Base-by-base conservation (phyloP, 2,329 filamentous ascomycete genomes). In the Venturia asperata region DNA sequence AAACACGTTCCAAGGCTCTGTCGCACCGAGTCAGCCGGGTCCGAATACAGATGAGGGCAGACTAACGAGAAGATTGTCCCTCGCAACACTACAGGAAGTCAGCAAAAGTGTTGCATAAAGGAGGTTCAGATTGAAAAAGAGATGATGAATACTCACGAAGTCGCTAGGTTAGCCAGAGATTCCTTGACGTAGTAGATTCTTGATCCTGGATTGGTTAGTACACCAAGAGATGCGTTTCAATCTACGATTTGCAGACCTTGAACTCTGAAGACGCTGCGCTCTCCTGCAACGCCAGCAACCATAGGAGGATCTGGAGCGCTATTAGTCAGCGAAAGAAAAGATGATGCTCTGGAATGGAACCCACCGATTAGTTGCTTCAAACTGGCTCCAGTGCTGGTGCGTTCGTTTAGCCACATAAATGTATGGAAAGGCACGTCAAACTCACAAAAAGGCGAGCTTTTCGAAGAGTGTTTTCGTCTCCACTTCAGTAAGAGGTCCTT, bases 161-260 rank as follows among this genome's bases (percentile, higher is more conserved):
- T 95, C 41, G 94, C 92, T 47, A 97, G 81, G 77, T 97, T 97
- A 67, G 93, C 92, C 67, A 97, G 84, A 1, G 89, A 91, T 68
- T 95, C 86, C 67, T 90, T 87, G 52, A 97, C 89, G 73, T 97
- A 97, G 83, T 95, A 97, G 69, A 96, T 91, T 68, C 92, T 86
- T 72, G 86, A 87, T n/a, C 42, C 42, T 45, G 15, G 70, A 89
- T 86, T 75, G 93, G 87, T 64, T 7, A 45, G 42, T n/a, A 17
- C 17, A 19, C 13, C 42, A 45, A 15, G 17, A 45, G 15, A 6
- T n/a, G 17, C 42, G 3, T 45, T 6, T 19, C 2, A n/a, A 17
- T 45, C 13, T 45, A 3, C 2, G 17, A n/a, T 6, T 6, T n/a
- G 17, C 42, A 45, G 2, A 95, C 47, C 49, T 34, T 66, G 52